Evolutionary conservation across 192 early-diverging fungal genomes (phyloP), one percentile per base, ranked within the genome.

Genomic region (Backusella liffmaniae): DNA sequence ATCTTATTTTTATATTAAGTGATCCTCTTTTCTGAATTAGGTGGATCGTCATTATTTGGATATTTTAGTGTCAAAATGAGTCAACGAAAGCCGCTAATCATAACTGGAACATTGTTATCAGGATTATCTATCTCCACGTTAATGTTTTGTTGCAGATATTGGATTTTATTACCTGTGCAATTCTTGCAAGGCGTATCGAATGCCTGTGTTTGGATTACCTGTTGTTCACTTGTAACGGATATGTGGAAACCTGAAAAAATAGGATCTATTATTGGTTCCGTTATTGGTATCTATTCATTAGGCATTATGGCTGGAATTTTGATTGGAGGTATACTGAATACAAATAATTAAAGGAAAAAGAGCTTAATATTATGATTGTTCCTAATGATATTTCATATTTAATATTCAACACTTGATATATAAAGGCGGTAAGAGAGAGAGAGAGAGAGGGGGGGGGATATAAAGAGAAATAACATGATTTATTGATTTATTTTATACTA

Each of bases 181-280:
- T 69, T 39, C 21, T 69, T 69, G 21, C 67, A 69, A 37, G 67
- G 67, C n/a, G 34, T 12, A 69, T 69, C 67, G 2, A 69, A 69
- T 36, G 67, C 67, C 8, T 41, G 34, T 69, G 26, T 41, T 39
- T 69, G 67, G 67, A 39, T 36, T 4, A 69, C 36, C n/a, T 41
- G 67, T n/a, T 69, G 16, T 37, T 35, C 67, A 37, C 67, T 69
- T 69, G n/a, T 69, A 39, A 16, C 12, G 9, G 67, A 69, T 39
- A 69, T 69, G 23, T 26, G 67, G 67, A 35, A 35, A 13, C 9
- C 37, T 69, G 37, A 37, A 26, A 69, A 69, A 18, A 21, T 26
- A 21, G 67, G 67, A 4, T 69, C 35, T 13, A 69, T 69, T 9
- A 23, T 69, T 69, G 67, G 67, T 23, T 69, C 21, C 23, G 34